Conservation (phyloP, 2,329 filamentous ascomycete genomes). For the Colletotrichum lindemuthianum region DNA sequence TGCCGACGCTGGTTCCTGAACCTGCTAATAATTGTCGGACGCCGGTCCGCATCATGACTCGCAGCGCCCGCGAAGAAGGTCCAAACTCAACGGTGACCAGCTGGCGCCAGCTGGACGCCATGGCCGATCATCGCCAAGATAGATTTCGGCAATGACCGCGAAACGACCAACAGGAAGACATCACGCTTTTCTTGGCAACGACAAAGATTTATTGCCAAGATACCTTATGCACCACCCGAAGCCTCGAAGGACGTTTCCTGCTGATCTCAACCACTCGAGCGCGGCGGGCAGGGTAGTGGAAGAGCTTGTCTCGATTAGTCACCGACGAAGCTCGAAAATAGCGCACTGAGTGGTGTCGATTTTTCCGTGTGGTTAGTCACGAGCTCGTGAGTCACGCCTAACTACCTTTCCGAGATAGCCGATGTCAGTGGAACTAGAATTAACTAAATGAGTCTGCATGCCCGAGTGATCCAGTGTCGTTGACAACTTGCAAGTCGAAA, state of each 20-base stretch:
- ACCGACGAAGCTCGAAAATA: constrained; percentile 4
- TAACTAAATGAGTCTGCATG: no score
- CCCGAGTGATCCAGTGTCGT: no score
- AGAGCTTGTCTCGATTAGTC: background rate
- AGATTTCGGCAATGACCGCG: background rate
- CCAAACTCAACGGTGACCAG: no score
- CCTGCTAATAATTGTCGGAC: constrained; percentile 2
- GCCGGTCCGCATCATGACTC: constrained; percentile 5
- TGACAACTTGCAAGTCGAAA: no score
- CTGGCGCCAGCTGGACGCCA: background rate
- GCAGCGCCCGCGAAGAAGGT: constrained; percentile 1
- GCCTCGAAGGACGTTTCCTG: no score
- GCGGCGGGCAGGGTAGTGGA: background rate
- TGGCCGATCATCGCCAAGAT: background rate
- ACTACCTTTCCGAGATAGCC: no score
- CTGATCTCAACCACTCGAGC: no score
- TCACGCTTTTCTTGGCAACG: constrained; percentile 11
- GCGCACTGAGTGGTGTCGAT: background rate
- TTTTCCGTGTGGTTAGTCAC: no score
- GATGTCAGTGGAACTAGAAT: no score
- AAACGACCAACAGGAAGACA: constrained; percentile 5
- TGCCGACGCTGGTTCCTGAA: background rate
- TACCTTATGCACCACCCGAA: background rate
- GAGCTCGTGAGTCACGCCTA: no score
- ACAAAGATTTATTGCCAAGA: background rate